Evolutionary conservation across 345 rosid species (phyloP).

Genomic region (Arabis hirsuta): DNA sequence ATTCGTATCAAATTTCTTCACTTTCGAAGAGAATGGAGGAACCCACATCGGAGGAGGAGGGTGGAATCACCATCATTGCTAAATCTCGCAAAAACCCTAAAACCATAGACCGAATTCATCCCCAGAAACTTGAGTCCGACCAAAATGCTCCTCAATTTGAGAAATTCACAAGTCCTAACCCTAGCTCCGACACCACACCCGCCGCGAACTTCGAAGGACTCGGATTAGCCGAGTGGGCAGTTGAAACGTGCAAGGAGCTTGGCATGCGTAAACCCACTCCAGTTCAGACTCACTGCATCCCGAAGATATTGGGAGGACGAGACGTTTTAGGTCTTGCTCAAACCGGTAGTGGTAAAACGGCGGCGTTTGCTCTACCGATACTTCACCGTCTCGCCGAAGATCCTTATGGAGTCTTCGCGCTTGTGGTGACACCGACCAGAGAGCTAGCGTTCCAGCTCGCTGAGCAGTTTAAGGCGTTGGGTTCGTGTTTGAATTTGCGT

Average conservation of each 20-base stretch:
- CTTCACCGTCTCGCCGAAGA: slow-evolving; percentile 79
- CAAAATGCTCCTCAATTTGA: slow-evolving; percentile 47
- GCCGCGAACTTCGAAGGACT: slow-evolving; percentile 55
- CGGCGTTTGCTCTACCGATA: slow-evolving; percentile 93
- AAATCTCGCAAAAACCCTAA: slow-evolving; percentile 45
- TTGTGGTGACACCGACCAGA: slow-evolving; percentile 92
- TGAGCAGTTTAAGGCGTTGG: slow-evolving; percentile 89
- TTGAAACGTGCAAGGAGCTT: slow-evolving; percentile 82
- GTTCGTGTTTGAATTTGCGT: slow-evolving; percentile 81
- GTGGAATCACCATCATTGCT: slow-evolving; percentile 61
- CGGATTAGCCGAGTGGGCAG: slow-evolving; percentile 85
- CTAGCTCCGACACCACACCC: slow-evolving; percentile 36
- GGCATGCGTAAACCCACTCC: slow-evolving; percentile 83
- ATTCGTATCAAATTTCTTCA: neutral
- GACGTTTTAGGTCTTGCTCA: slow-evolving; percentile 91
- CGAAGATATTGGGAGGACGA: slow-evolving; percentile 67
- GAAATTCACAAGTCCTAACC: slow-evolving; percentile 38
- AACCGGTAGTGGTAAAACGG: slow-evolving; percentile 95
- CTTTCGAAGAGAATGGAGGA: slow-evolving; percentile 36
- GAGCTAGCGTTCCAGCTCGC: slow-evolving; percentile 95
- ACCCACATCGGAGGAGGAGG: slow-evolving; percentile 39
- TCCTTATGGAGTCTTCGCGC: slow-evolving; percentile 79
- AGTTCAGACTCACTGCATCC: slow-evolving; percentile 85
- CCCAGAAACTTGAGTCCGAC: slow-evolving; percentile 41
- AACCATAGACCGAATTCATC: neutral